Evolutionary conservation across 768 basidiomycete species (phyloP), one percentile per base, ranked within the genome.

Genomic region (Pulveroboletus sp.): DNA sequence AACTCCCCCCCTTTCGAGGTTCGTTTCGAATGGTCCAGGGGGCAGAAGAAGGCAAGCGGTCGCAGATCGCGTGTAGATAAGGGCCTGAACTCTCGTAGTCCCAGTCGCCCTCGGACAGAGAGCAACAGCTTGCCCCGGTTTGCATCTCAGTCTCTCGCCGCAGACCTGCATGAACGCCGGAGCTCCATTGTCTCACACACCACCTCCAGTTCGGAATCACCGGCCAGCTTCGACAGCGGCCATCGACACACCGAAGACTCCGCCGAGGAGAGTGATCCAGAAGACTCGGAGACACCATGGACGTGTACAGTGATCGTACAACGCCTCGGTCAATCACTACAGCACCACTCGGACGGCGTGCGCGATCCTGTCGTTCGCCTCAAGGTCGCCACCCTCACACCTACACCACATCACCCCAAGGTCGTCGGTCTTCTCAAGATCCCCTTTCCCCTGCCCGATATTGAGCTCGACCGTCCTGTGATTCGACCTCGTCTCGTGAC

Each of bases 221-320:
- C 63, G 27, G 63, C 55, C 10, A 69, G 62, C 53, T 24, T 50
- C 28, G 43, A 24, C 14, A 62, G 60, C n/a, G 51, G 56, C 40
- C 54, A 63, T 33, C 54, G 27, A n/a, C 55, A 61, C 8, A 38
- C 36, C 24, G 70, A 67, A 13, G 82, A 83, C 42, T 77, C 79
- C 2, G 90, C 76, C 0, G 84, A 87, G 14, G 92, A 93, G 39
- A 92, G 89, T 52, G 95, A 98, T 56, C 89, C 93, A 0, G 94
- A 98, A 64, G 95, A 97, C 62, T 91, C 89, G 39, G 94, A 98
- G 68, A 93, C 92, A 21, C 93, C 95, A 0, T 98, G 93, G 93
- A 83, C 85, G 40, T 97, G 94, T 62, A 82, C 81, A n/a, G 74
- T 93, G 56, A 80, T 83, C 52, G 72, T 86, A 31, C 78, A 83